Evolutionary conservation across 139 green algal species (phyloP), one percentile per base, ranked within the genome.

Genomic region (Coccomyxa sp.): DNA sequence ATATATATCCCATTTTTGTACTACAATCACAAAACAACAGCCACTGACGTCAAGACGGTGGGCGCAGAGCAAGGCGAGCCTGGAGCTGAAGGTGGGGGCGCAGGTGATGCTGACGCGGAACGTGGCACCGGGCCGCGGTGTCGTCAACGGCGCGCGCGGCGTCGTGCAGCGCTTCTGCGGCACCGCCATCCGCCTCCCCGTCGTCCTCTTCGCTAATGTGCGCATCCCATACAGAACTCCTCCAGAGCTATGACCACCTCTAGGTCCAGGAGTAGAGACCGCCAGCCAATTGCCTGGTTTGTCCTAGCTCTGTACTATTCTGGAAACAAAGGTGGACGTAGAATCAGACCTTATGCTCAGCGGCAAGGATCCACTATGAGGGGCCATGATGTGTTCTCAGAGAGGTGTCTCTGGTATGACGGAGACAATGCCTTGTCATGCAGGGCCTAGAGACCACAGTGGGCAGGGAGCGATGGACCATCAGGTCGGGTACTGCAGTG

Each of bases 141-240:
- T 95, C 55, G 91, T 93, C 16, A 95, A 95, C 73, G 91, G 91
- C 18, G 82, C 89, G 5, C 79, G 91, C 8, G 91, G 91, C 39
- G 84, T 93, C 55, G 89, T 95, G 39, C 39, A 76, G 35, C 80
- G 71, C 55, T 93, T 94, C 35, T 38, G 31, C 8, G 77, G 73
- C 70, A 44, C 29, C 33, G 38, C 50, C 8, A 38, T 55, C 34
- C 68, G 64, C n/a, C 41, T 82, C 50, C 81, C 81, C 18, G 33
- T 82, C 36, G 81, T 86, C 33, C 44, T 40, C 27, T 84, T 84
- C 79, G 74, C 75, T 7, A 79, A 68, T 39, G 78, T 72, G 31
- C 33, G 76, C 39, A 72, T 50, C 34, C 2, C 69, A 8, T 8
- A 29, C 24, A 8, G 14, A 29, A 44, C 33, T 7, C 35, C 69